Evolutionary conservation across 352 stramenopile genomes (phyloP), one percentile per base, ranked within the genome.

Genomic region (Pythium brassicae): DNA sequence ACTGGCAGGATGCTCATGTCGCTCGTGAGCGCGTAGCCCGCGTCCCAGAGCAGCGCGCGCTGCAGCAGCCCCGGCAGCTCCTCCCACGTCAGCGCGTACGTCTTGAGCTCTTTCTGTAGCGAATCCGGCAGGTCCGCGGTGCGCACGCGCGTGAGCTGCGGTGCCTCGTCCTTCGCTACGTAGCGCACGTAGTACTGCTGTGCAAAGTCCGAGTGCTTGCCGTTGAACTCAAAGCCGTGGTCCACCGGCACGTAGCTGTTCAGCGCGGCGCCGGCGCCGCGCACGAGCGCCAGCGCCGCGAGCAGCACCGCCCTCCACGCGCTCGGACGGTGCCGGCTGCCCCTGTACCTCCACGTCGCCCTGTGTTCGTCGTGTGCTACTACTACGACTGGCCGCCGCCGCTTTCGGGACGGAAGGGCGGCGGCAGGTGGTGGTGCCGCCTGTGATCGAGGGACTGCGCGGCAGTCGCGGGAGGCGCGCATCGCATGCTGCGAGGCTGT

Each of bases 11-110:
- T 56, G 10, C 49, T 37, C 23, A 66, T 57, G 23, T 68, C 53
- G 19, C 59, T 54, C 4, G 76, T 73, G 14, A 87, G 54, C 20
- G 71, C 77, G 60, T 83, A 92, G 37, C 81, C 81, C 0, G 68
- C 66, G 52, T 92, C 76, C 78, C 81, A 92, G 6, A 92, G 61
- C 40, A 92, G 57, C 6, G 78, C 78, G 15, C 76, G 72, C 48
- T 92, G 81, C 3, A 89, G 59, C 1, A 89, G 55, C 0, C 78
- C 76, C 1, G 77, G 76, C 1, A 90, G 50, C 20, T 83, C 68
- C 14, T 50, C 45, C 74, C 76, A 90, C 1, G 23, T 44, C 4
- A 90, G 68, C n/a, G 62, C 66, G 47, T 72, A 63, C 23, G 44
- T 46, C 50, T 54, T 59, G 11, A 89, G 64, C 48, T 68, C 42